Conservation (phyloP, 2,329 filamentous ascomycete genomes). For the Torrubiella hemipterigena region DNA sequence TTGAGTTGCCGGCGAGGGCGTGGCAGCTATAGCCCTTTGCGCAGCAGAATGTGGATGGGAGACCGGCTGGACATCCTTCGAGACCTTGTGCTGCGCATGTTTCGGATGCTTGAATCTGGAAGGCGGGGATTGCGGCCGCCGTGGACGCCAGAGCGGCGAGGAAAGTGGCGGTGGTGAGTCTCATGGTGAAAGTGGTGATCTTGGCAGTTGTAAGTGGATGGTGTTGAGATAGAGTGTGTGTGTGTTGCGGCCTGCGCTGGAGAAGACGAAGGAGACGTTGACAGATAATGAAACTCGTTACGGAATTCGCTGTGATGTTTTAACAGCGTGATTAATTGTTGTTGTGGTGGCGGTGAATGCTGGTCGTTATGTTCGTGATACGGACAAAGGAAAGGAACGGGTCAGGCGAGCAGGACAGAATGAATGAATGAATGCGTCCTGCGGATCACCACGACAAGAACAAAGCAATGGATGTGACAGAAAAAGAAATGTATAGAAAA, state of each 20-base stretch:
- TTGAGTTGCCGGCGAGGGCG: conserved; percentile 50
- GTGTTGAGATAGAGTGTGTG: not conserved
- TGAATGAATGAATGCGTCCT: no score
- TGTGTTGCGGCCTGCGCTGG: not conserved
- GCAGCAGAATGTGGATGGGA: conserved; percentile 60
- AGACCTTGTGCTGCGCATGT: conserved; percentile 40
- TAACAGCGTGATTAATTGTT: no score
- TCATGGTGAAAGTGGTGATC: not conserved
- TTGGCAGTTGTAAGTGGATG: not conserved
- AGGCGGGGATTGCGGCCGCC: conserved; percentile 24
- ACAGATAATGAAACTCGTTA: conserved; percentile 1
- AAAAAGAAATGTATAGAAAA: no score
- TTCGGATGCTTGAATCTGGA: conserved; percentile 26
- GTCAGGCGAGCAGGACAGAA: no score
- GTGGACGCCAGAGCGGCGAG: conserved; percentile 22
- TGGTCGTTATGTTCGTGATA: no score
- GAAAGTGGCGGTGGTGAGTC: conserved; percentile 1
- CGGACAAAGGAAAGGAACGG: no score
- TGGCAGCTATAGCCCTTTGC: conserved; percentile 40
- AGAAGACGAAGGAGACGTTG: no score
- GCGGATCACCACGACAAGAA: no score
- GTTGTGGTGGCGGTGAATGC: no score
- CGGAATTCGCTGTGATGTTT: no score
- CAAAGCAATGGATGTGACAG: no score
- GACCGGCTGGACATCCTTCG: conserved; percentile 37